Evolutionary conservation across 306 rosid genomes (phyloP), one percentile per base, ranked within the genome.

Genomic region (Prunus persica): DNA sequence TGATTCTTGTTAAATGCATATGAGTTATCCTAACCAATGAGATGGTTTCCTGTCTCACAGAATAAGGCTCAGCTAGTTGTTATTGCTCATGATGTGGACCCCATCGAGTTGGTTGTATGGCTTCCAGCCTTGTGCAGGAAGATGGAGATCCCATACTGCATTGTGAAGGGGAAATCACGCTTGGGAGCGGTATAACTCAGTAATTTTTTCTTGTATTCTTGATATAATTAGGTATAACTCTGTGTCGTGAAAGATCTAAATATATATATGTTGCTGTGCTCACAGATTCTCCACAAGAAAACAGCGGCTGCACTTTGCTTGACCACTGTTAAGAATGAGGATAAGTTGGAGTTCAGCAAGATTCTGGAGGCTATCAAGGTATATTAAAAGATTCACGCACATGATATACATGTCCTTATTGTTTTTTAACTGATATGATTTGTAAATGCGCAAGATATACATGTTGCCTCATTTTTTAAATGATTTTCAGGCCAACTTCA

Each of bases 281-380:
- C 14, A 52, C 83, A 91, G 95, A 76, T 92, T 50, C 91, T 92
- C 65, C 97, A 92, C 70, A 67, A 92, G 81, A 92, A 92, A 79
- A 92, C 91, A 28, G 91, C 97, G 0, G 73, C 91, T 0, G 93
- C 79, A 57, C 80, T 92, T 89, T 92, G 91, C 65, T 74, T 92
- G 96, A 92, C 96, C 3, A 89, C 93, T 0, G 93, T 92, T n/a
- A 89, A 87, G 96, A 92, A 89, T 28, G 97, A 92, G 80, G 97
- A 92, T 67, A 92, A 90, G 67, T 5, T 89, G 80, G 96, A 92
- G 77, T 89, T 91, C 86, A 85, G 90, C 60, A 89, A 84, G 71
- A 84, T 89, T 65, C 67, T 91, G 0, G 95, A 91, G 84, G 97
- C 97, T 27, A 88, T 92, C 32, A 89, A 91, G 97, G 95, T 86